Conservation (phyloP, 352 stramenopile species). For the Phytophthora sansomeana region DNA sequence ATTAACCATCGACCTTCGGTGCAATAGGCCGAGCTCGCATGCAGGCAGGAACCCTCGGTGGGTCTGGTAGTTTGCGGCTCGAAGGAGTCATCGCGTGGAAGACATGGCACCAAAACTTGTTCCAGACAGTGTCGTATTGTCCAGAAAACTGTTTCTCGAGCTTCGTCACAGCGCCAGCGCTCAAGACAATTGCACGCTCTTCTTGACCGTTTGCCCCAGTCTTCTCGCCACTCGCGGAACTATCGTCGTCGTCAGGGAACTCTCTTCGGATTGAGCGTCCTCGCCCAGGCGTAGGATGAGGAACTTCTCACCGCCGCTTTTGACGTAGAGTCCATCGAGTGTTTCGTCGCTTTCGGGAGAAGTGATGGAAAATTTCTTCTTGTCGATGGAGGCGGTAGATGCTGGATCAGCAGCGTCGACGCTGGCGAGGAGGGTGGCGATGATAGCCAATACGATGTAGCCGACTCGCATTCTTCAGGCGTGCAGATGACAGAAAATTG, state of each 20-base stretch:
- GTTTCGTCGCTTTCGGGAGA: background rate
- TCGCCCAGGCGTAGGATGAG: constrained; percentile 4
- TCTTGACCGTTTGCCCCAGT: background rate
- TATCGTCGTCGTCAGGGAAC: background rate
- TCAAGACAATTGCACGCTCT: constrained; percentile 1
- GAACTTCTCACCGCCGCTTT: background rate
- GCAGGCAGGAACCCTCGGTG: background rate
- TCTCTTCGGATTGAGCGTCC: background rate
- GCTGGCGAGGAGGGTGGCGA: background rate
- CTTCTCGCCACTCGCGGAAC: background rate
- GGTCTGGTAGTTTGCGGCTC: background rate
- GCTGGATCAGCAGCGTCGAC: background rate
- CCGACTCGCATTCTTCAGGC: background rate
- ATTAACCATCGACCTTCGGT: background rate
- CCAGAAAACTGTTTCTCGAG: constrained; percentile 1
- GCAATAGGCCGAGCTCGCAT: background rate
- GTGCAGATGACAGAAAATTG: too few relatives aligned
- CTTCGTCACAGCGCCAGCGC: background rate
- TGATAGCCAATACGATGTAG: background rate
- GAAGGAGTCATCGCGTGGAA: background rate
- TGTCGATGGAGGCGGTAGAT: background rate
- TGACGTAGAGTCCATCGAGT: constrained; percentile 1
- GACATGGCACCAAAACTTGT: background rate
- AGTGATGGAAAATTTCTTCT: constrained; percentile 12
- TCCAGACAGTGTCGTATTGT: constrained; percentile 1